Percentiles rank a stretch among this genome's conserved stretches.
phyloP scores from a whole-genome alignment of 768 basidiomycete species.

The Macrolepiota albuminosa region DNA sequence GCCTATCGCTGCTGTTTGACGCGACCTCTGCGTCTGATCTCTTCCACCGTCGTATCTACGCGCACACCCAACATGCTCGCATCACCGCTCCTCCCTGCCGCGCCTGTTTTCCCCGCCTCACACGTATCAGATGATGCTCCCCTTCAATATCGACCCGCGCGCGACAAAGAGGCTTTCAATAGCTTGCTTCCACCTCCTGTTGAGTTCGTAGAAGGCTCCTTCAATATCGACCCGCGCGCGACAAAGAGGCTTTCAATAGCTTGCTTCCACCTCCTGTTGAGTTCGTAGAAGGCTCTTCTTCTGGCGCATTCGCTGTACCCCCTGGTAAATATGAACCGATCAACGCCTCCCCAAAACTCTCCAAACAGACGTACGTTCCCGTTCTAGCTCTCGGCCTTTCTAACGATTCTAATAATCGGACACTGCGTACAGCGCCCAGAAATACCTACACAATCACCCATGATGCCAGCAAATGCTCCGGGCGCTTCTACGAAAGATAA shows the following conservation, averaged over 20 bases:
- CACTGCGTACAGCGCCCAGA: conserved; percentile 14
- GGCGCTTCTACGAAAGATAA: conserved; percentile 24
- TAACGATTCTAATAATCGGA: not conserved
- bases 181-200: conserved; percentile 75
- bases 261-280: conserved; percentile 79
- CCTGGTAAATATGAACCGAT: conserved; percentile 82
- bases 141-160: conserved; percentile 57
- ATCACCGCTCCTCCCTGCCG: conserved; percentile 52
- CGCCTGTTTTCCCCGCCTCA: conserved; percentile 44
- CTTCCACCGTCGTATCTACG: not conserved
- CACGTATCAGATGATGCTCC: conserved; percentile 43
- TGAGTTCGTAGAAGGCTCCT: conserved; percentile 81
- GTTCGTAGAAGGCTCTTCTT: conserved; percentile 81
- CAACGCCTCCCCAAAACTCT: conserved; percentile 56
- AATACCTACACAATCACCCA: conserved; percentile 11
- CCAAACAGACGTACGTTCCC: conserved; percentile 42
- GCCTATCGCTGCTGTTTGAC: conserved; percentile 3
- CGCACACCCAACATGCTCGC: conserved; percentile 53
- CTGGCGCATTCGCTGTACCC: conserved; percentile 63
- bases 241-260: conserved; percentile 71
- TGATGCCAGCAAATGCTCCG: conserved; percentile 17
- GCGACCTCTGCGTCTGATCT: conserved; percentile 8
- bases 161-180: conserved; percentile 72
- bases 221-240: conserved; percentile 63
- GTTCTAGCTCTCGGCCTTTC: conserved; percentile 3